Percentiles rank a stretch among this genome's conserved stretches.
These are phyloP conservation scores for Termitomyces sp. DNA, from an alignment of 768 basidiomycete genomes.

Conservation along the genomic window DNA sequence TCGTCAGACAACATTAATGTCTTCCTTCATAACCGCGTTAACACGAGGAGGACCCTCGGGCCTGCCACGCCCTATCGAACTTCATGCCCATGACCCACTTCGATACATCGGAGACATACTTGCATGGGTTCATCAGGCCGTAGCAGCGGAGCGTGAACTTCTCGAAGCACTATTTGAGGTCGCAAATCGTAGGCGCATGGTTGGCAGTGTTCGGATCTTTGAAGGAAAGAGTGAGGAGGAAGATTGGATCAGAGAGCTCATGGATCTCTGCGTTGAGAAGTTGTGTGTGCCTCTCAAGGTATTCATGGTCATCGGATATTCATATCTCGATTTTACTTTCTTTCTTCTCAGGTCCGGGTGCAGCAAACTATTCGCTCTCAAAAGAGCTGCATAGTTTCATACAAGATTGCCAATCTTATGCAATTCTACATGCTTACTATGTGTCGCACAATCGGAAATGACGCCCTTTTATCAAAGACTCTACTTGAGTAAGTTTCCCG, in stretches of 20 bases:
- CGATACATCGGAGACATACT: conserved; percentile 98
- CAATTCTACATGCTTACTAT: conserved; percentile 94
- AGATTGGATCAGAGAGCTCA: conserved; percentile 70
- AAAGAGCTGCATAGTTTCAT: conserved; percentile 87
- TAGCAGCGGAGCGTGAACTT: conserved; percentile 93
- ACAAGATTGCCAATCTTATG: conserved; percentile 90
- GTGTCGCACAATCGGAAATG: conserved; percentile 84
- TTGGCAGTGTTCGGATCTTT: conserved; percentile 61
- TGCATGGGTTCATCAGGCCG: conserved; percentile 95
- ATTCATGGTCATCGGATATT: conserved; percentile 4
- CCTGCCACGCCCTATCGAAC: conserved; percentile 87
- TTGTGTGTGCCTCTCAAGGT: conserved; percentile 89
- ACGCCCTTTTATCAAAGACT: conserved; percentile 69
- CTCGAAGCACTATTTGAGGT: conserved; percentile 82
- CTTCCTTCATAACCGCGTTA: conserved; percentile 80
- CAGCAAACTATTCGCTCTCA: conserved; percentile 91
- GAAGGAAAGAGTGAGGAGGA: conserved; percentile 56
- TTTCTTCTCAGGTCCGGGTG: conserved; percentile 63
- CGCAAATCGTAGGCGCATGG: conserved; percentile 62
- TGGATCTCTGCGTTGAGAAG: conserved; percentile 80
- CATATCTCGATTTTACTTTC: not conserved
- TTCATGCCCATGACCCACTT: conserved; percentile 96
- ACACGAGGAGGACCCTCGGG: conserved; percentile 85
- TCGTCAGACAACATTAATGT: conserved; percentile 73
- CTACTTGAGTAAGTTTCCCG: conserved; percentile 63